These are phyloP conservation scores for Pseudogymnoascus pannorum DNA, from an alignment of 2,329 filamentous ascomycete genomes.

Conservation along the genomic window DNA sequence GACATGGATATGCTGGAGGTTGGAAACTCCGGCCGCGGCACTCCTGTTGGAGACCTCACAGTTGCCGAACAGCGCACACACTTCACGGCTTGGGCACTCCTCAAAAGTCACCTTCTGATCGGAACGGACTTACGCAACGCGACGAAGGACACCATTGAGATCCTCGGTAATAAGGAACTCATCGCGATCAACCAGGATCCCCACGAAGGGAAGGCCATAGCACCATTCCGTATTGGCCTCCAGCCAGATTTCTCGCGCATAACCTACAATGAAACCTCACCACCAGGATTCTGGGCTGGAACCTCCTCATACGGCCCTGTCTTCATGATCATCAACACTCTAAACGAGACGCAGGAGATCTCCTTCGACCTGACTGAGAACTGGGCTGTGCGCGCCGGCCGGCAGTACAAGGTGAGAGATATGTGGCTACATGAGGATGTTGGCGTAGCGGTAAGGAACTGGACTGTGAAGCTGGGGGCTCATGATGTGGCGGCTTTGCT, in stretches of 20 bases:
- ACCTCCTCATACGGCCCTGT: constrained; percentile 23
- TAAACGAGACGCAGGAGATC: constrained; percentile 16
- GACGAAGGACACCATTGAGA: constrained; percentile 19
- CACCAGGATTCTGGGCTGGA: constrained; percentile 21
- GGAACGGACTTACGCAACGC: constrained; percentile 15
- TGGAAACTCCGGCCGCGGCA: constrained; percentile 26
- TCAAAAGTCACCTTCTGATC: constrained; percentile 22
- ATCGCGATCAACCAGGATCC: constrained; percentile 25
- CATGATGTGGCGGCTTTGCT: constrained; percentile 22
- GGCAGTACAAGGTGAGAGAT: constrained; percentile 22
- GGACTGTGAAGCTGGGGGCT: constrained; percentile 18
- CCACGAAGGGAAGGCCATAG: constrained; percentile 18
- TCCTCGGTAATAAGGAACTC: constrained; percentile 21
- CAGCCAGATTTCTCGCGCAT: constrained; percentile 20
- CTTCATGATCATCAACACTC: constrained; percentile 25
- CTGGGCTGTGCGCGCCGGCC: constrained; percentile 22
- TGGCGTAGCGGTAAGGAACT: constrained; percentile 21
- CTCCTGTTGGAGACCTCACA: constrained; percentile 22
- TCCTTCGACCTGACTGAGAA: constrained; percentile 23
- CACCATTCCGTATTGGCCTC: constrained; percentile 20
- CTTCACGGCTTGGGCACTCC: constrained; percentile 32
- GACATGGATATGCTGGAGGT: constrained; percentile 17
- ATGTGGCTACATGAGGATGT: constrained; percentile 21
- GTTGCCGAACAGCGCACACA: constrained; percentile 27
- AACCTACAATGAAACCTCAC: constrained; percentile 17